These are phyloP conservation scores for Aeschynomene evenia DNA, from an alignment of 306 rosid species.

Conservation along the genomic window DNA sequence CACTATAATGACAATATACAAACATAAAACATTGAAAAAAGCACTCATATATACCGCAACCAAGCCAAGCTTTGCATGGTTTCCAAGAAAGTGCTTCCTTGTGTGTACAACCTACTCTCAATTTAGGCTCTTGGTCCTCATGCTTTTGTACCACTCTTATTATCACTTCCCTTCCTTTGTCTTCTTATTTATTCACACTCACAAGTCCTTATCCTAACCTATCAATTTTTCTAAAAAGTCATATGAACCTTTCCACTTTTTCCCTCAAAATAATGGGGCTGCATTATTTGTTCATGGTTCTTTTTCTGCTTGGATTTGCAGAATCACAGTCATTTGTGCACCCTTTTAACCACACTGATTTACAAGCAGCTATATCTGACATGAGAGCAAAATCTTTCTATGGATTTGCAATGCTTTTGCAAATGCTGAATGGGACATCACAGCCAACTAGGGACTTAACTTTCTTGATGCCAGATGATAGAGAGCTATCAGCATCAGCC, in stretches of 20 bases:
- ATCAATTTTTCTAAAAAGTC: not conserved
- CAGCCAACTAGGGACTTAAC: constrained; percentile 42
- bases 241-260: not conserved
- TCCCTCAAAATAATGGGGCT: constrained; percentile 33
- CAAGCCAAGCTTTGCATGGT: constrained; percentile 23
- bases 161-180: not conserved
- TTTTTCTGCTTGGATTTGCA: constrained; percentile 30
- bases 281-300: constrained; percentile 15
- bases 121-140: constrained; percentile 24
- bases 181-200: constrained; percentile 33
- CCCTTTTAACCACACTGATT: constrained; percentile 39
- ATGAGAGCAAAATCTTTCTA: constrained; percentile 51
- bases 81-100: constrained; percentile 32
- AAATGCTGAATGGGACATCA: constrained; percentile 49
- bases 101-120: constrained; percentile 40
- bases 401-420: constrained; percentile 62
- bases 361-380: constrained; percentile 42
- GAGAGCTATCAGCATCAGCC: constrained; percentile 37
- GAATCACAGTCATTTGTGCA: constrained; percentile 27
- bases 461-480: constrained; percentile 55
- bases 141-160: constrained; percentile 31
- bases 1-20: no score
- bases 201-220: constrained; percentile 5
- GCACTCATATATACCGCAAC: no score
- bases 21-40: not conserved